Base-by-base conservation (phyloP, 352 stramenopile genomes). In the Peronospora belbahrii region DNA sequence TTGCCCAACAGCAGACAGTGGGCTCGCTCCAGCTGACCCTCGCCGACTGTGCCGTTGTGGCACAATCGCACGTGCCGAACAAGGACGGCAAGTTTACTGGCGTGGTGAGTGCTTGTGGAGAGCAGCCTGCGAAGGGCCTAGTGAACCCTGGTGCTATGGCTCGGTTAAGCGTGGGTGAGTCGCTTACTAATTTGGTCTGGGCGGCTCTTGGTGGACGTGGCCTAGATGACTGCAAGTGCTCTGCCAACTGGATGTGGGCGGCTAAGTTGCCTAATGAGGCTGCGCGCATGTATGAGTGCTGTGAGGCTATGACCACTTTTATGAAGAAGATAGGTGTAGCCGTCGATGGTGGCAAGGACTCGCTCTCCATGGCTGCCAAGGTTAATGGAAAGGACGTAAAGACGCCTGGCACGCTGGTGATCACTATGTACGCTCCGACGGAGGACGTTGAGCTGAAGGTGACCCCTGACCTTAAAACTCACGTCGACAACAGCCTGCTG, bases 181-280 rank as follows among this genome's bases (percentile, higher is more conserved):
- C 96, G 33, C 81, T 99, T 41, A 99, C 96, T 2, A 99, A 99
- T 78, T 68, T 99, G 32, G 94, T 98, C 57, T 99, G 94, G 86
- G 97, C 96, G 0, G 88, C 82, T 48, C 71, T 94, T 8, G 61
- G 65, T 4, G 84, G 94, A 54, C 95, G 88, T 19, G 85, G 80
- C 7, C 81, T 99, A n/a, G 71, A 92, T 22, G 95, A 99, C 66
- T 95, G 97, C 70, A 99, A 99, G 74, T 95, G 91, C 40, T 97
- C 88, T 55, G 94, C 90, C 31, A 99, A 99, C 76, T 99, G 96
- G 96, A 99, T 99, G 96, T 99, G 97, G 79, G 96, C 97, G 4
- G 96, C 95, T 20, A 99, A 99, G 76, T 83, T 99, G 18, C 81
- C 88, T 4, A 96, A 96, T n/a, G 96, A 99, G 73, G 97, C 94